Conservation (phyloP, 129 eudicot species). For the Erigeron canadensis region DNA sequence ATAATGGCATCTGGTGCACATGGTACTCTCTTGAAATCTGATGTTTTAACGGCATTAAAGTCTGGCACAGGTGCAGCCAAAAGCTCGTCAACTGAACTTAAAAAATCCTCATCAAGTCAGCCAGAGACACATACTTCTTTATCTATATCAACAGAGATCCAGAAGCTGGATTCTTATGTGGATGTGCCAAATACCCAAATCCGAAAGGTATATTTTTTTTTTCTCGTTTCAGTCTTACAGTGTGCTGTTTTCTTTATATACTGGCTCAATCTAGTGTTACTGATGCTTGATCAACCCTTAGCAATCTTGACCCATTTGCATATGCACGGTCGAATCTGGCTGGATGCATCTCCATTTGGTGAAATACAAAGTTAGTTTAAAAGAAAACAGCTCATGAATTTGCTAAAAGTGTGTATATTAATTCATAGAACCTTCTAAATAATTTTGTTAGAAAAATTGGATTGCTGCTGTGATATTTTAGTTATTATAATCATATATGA, state of each 20-base stretch:
- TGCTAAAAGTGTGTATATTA: neutral
- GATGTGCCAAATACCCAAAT: slow-evolving; percentile 91
- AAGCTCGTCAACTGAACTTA: slow-evolving; percentile 44
- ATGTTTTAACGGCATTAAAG: slow-evolving; percentile 80
- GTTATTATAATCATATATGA: neutral
- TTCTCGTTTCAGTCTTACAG: neutral
- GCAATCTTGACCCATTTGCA: too few species aligned
- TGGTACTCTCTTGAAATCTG: slow-evolving; percentile 91
- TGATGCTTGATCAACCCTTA: neutral
- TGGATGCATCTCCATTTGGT: neutral
- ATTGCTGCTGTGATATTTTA: too few species aligned
- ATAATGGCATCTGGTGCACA: slow-evolving; percentile 81
- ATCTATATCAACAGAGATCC: slow-evolving; percentile 40
- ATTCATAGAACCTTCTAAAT: neutral
- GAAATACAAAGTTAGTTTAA: too few species aligned
- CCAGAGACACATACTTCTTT: slow-evolving; percentile 44
- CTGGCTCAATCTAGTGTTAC: neutral
- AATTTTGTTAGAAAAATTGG: neutral
- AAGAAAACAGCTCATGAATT: neutral
- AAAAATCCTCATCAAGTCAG: slow-evolving; percentile 39
- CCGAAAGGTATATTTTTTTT: slow-evolving; percentile 64
- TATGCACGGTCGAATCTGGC: neutral
- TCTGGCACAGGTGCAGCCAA: slow-evolving; percentile 66
- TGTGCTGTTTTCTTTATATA: neutral
- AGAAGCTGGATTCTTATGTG: slow-evolving; percentile 54